Conservation (phyloP, 2,329 filamentous ascomycete genomes). For the Colletotrichum horii region DNA sequence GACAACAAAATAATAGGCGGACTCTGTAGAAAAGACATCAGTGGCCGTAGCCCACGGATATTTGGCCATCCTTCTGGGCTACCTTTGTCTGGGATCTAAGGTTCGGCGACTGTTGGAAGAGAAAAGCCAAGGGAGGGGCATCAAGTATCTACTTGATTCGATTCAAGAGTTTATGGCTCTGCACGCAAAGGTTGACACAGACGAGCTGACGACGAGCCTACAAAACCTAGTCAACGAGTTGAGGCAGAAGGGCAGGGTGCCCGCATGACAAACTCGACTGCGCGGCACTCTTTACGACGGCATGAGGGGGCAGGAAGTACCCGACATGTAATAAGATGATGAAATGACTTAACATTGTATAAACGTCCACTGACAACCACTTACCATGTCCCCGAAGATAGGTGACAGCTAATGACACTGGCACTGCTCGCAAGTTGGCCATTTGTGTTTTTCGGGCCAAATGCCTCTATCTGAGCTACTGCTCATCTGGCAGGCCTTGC, state of each 20-base stretch:
- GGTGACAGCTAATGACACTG: neutral
- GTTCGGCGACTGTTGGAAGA: conserved; percentile 48
- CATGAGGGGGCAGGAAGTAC: neutral
- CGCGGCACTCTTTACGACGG: neutral
- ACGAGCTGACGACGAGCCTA: conserved; percentile 36
- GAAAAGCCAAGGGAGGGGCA: conserved; percentile 47
- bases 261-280: neutral
- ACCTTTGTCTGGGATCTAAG: conserved; percentile 67
- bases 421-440: neutral
- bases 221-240: conserved; percentile 43
- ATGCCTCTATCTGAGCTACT: neutral
- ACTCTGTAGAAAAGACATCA: conserved; percentile 76
- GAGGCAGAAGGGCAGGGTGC: neutral
- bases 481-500: neutral
- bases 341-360: neutral
- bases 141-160: conserved; percentile 53
- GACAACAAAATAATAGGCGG: conserved; percentile 51
- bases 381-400: neutral
- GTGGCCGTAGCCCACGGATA: conserved; percentile 87
- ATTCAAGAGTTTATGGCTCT: conserved; percentile 61
- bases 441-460: neutral
- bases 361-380: neutral
- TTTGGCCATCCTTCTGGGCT: conserved; percentile 82
- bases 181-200: conserved; percentile 53
- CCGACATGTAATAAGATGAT: neutral